Evolutionary conservation across 441 rosid species (phyloP).

Genomic region (Euphorbia celastroides): DNA sequence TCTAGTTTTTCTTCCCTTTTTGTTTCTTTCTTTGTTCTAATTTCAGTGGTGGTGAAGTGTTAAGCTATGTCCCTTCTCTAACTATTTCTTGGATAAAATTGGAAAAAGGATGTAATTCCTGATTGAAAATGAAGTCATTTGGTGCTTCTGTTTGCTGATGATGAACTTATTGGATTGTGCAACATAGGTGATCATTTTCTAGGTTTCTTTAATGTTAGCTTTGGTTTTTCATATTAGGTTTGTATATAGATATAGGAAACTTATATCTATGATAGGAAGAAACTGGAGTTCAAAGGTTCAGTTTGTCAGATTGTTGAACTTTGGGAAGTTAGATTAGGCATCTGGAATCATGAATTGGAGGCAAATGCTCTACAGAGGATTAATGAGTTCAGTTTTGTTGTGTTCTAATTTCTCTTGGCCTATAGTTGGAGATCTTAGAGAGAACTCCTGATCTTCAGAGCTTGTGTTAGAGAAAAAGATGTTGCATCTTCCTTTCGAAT

Average conservation of each 20-base stretch:
- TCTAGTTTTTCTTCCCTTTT: not conserved
- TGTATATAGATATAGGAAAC: not conserved
- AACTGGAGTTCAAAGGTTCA: not conserved
- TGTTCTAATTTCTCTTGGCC: not conserved
- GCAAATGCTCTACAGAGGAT: not conserved
- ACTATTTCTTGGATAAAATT: not conserved
- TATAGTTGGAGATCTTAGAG: not conserved
- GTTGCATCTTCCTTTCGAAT: not conserved
- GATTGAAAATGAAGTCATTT: not conserved
- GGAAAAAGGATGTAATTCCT: not conserved
- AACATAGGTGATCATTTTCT: too few species aligned
- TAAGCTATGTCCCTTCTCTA: not conserved
- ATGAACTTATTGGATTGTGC: too few species aligned
- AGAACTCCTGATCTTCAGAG: too few species aligned
- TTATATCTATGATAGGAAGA: not conserved
- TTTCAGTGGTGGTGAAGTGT: not conserved
- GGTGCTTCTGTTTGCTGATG: not conserved
- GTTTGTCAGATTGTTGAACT: not conserved
- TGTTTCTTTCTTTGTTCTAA: not conserved
- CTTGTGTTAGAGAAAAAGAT: too few species aligned
- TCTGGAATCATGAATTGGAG: not conserved
- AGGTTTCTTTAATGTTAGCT: too few species aligned
- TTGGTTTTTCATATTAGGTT: not conserved
- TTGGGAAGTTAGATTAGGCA: not conserved
- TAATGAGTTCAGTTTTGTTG: not conserved